Evolutionary conservation across 371 early-diverging fungal genomes (phyloP), one percentile per base, ranked within the genome.

Genomic region (Mortierella sp.): DNA sequence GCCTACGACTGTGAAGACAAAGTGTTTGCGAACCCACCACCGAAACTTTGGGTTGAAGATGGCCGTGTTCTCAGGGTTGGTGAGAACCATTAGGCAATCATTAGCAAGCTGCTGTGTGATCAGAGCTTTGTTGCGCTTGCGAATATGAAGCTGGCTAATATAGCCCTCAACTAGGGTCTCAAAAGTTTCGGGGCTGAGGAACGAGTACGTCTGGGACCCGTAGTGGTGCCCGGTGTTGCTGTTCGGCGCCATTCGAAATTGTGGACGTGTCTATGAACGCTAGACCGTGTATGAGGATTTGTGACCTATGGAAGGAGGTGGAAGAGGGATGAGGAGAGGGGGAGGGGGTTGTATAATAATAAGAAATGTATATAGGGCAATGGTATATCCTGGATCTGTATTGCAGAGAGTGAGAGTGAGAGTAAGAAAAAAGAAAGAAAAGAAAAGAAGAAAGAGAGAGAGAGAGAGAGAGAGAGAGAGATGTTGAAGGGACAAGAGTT

Each of bases 11-110:
- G 76, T 75, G 52, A 75, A 75, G 21, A 75, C 71, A 70, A 75
- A 75, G 71, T 75, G 76, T 43, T 75, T 75, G 46, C 76, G 76
- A 16, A 75, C 76, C 75, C 76, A 75, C 76, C 76, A 75, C 57
- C 76, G 62, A 61, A 75, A 75, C 56, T 75, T 75, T 57, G 76
- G 76, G 57, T 75, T 75, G 43, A 75, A 75, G 53, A 75, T 75
- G 61, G 76, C 76, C 15, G 76, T 75, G 57, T 75, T 75, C 43
- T 75, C 76, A 15, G 71, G 76, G 60, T 75, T 75, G 64, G 76
- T 75, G 23, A 75, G 64, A 23, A 75, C 76, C 71, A 75, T 75
- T 48, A 75, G 60, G 37, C 76, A 75, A 61, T 75, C 76, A 23
- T 75, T 75, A 37, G 76, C 76, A 15, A 75, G 76, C 37, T 75